Conservation (phyloP, 768 basidiomycete genomes). For the Cyclocybe cylindracea region DNA sequence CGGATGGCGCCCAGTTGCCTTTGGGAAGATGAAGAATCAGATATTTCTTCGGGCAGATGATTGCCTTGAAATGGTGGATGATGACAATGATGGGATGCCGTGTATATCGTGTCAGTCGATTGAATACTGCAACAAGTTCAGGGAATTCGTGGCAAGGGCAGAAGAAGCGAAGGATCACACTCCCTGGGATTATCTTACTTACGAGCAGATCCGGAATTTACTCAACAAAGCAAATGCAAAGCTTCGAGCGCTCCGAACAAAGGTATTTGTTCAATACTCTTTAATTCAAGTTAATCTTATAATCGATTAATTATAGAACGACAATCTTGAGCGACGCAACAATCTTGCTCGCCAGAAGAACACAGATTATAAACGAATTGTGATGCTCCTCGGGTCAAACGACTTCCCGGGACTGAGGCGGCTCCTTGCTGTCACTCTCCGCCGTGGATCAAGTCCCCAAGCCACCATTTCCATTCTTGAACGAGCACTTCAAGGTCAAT, state of each 20-base stretch:
- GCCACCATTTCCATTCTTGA: not conserved
- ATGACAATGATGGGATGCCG: not conserved
- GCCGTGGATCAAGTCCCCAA: not conserved
- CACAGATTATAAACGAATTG: conserved; percentile 6
- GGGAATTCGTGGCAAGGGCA: not conserved
- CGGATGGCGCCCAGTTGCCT: conserved; percentile 1
- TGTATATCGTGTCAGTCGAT: not conserved
- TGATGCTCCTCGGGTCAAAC: conserved; percentile 9
- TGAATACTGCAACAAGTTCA: not conserved
- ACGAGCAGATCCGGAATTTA: not conserved
- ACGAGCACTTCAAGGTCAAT: not conserved
- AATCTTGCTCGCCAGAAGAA: not conserved
- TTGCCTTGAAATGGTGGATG: not conserved
- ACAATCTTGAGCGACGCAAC: not conserved
- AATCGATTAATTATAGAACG: not conserved
- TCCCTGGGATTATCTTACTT: conserved; percentile 4
- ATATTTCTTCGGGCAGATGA: not conserved
- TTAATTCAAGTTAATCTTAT: not conserved
- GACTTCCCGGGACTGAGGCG: conserved; percentile 4
- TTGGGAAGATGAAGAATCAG: not conserved
- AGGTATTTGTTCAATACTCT: not conserved
- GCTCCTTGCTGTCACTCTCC: not conserved
- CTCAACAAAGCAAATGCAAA: not conserved
- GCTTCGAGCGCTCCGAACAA: not conserved
- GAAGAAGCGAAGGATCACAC: not conserved